Percentiles rank a stretch among this genome's conserved stretches.
Evolutionary conservation across 2,329 filamentous ascomycete species (phyloP).

Genomic region (Pseudogymnoascus sp.): DNA sequence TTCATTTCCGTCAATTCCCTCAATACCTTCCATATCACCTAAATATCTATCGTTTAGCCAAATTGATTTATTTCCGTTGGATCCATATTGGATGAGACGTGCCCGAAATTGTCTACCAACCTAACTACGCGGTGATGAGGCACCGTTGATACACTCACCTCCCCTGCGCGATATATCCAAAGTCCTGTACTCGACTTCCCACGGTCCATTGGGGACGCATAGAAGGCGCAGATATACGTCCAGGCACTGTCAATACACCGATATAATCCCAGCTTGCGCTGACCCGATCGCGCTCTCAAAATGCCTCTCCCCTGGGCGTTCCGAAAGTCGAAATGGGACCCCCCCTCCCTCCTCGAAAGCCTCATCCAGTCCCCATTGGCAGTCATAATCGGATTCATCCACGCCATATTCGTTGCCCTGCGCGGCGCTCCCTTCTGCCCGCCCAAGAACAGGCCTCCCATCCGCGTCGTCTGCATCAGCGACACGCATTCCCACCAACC

Average conservation of each 20-base stretch:
- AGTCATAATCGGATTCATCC: conserved; percentile 53
- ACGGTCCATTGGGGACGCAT: neutral
- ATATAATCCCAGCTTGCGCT: neutral
- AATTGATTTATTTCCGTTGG: neutral
- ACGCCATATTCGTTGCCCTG: conserved; percentile 57
- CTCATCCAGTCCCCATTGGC: conserved; percentile 63
- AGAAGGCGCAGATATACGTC: neutral
- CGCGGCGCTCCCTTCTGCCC: conserved; percentile 58
- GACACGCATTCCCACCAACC: conserved; percentile 71
- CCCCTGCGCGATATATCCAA: neutral
- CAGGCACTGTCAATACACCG: neutral
- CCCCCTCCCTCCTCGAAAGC: conserved; percentile 48
- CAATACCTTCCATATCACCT: neutral
- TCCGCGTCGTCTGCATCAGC: conserved; percentile 80
- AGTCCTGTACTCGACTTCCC: neutral
- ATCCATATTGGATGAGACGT: neutral
- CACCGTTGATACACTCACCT: neutral
- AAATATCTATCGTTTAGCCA: neutral
- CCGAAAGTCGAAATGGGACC: conserved; percentile 23
- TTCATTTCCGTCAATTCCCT: neutral
- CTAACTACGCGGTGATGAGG: neutral
- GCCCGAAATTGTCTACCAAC: neutral
- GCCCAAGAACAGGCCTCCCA: conserved; percentile 44
- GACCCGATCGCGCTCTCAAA: conserved; percentile 2
- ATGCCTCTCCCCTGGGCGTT: conserved; percentile 25